Percentiles rank a stretch among this genome's conserved stretches.
Conservation (phyloP, 352 stramenopile species). For the Phytopythium oedochilum region DNA sequence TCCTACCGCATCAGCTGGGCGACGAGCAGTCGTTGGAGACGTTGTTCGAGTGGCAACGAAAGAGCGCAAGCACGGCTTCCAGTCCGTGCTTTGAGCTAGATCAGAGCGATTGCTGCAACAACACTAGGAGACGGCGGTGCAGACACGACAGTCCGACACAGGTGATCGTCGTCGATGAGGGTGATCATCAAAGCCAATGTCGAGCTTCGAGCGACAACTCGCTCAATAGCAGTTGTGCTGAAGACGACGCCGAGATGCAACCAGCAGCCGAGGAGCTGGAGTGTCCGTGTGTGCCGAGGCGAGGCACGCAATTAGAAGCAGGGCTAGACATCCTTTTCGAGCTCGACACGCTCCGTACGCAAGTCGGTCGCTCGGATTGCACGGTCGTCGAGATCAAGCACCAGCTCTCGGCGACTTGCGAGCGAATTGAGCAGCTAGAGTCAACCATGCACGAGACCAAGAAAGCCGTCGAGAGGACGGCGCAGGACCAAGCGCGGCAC, state of each 20-base stretch:
- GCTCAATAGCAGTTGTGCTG: neutral
- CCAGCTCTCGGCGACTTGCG: conserved; percentile 19
- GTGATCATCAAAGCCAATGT: neutral
- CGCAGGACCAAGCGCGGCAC: conserved; percentile 25
- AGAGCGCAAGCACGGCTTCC: neutral
- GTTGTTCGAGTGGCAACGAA: neutral
- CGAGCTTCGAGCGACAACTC: neutral
- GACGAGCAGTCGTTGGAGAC: neutral
- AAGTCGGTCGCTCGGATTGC: conserved; percentile 16
- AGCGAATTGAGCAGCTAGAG: conserved; percentile 18
- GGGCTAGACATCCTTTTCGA: neutral
- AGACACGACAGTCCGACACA: too few species aligned
- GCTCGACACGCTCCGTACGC: conserved; percentile 10
- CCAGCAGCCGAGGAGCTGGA: neutral
- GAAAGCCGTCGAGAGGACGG: conserved; percentile 20
- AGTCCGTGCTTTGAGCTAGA: neutral
- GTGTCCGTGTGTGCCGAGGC: neutral
- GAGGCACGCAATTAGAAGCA: conserved; percentile 8
- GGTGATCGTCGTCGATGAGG: too few species aligned
- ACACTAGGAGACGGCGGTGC: neutral
- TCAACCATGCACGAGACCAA: conserved; percentile 16
- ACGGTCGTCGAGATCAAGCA: conserved; percentile 21
- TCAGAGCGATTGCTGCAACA: neutral
- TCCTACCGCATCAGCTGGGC: neutral
- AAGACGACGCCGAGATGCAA: too few species aligned